phyloP scores from a whole-genome alignment of 225 moss, liverwort and hornwort genomes.

The Bryoerythrophyllum caledonicum region DNA sequence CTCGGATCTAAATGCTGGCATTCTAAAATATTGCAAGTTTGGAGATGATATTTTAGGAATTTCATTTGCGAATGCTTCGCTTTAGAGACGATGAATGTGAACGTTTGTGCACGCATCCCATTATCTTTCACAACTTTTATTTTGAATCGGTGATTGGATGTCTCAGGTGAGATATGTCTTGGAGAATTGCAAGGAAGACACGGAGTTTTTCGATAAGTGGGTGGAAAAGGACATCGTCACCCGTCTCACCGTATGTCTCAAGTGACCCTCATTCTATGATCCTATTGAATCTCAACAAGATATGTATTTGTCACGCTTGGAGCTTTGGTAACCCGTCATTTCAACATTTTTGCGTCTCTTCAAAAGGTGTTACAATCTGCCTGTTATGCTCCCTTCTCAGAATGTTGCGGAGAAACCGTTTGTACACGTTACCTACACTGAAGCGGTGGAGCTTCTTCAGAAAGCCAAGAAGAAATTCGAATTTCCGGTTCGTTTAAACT shows the following conservation, averaged over 20 bases:
- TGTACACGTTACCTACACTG: constrained; percentile 83
- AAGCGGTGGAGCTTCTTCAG: constrained; percentile 78
- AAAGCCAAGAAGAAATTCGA: constrained; percentile 85
- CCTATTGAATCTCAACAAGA: background rate
- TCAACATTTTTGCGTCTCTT: background rate
- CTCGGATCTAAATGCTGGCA: constrained; percentile 3
- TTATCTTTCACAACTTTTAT: background rate
- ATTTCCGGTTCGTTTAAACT: constrained; percentile 62
- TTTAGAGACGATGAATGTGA: background rate
- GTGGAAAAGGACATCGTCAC: constrained; percentile 86
- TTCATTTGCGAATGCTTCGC: no score
- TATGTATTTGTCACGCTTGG: background rate
- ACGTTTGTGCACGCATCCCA: background rate
- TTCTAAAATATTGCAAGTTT: constrained; percentile 9
- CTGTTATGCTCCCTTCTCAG: constrained; percentile 35
- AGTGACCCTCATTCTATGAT: constrained; percentile 9
- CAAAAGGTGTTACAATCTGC: constrained; percentile 18
- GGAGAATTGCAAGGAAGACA: constrained; percentile 91
- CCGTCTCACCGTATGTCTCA: constrained; percentile 68
- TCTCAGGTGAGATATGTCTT: constrained; percentile 79
- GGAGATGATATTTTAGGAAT: constrained; percentile 4
- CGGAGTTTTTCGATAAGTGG: constrained; percentile 96
- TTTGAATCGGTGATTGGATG: constrained; percentile 1
- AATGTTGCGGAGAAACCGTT: constrained; percentile 90
- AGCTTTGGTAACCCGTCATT: background rate